Evolutionary conservation across 2,329 filamentous ascomycete genomes (phyloP).

Genomic region (Aspergillaceae sp.): DNA sequence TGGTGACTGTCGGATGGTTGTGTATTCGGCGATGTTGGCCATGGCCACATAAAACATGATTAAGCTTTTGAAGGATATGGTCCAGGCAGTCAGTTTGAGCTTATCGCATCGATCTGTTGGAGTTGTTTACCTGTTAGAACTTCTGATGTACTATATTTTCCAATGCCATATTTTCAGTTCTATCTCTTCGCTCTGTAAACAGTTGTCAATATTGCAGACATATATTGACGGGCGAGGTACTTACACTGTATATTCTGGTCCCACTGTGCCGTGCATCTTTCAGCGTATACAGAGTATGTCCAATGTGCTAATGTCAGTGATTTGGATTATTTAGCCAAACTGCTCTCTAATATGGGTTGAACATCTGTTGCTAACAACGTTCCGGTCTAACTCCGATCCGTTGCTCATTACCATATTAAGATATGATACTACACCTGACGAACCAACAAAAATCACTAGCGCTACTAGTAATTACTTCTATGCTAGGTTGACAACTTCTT

Average conservation of each 20-base stretch:
- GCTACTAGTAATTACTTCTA: background rate
- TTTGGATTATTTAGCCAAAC: no score
- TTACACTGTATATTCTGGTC: no score
- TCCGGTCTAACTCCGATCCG: conserved; percentile 14
- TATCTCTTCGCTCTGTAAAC: background rate
- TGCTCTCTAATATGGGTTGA: background rate
- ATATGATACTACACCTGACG: background rate
- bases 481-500: background rate
- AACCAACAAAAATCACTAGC: background rate
- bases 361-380: no score
- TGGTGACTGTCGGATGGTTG: conserved; percentile 3
- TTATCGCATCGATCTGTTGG: conserved; percentile 6
- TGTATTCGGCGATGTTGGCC: conserved; percentile 4
- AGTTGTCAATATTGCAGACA: no score
- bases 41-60: conserved; percentile 1
- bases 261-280: no score
- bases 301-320: no score
- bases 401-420: conserved; percentile 13
- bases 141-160: conserved; percentile 26
- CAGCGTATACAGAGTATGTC: no score
- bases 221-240: no score
- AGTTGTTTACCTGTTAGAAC: conserved; percentile 18
- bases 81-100: background rate
- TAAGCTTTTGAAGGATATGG: background rate
- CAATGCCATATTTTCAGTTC: conserved; percentile 20